Conservation (phyloP, 352 stramenopile species). For the Phytopythium helicoides region DNA sequence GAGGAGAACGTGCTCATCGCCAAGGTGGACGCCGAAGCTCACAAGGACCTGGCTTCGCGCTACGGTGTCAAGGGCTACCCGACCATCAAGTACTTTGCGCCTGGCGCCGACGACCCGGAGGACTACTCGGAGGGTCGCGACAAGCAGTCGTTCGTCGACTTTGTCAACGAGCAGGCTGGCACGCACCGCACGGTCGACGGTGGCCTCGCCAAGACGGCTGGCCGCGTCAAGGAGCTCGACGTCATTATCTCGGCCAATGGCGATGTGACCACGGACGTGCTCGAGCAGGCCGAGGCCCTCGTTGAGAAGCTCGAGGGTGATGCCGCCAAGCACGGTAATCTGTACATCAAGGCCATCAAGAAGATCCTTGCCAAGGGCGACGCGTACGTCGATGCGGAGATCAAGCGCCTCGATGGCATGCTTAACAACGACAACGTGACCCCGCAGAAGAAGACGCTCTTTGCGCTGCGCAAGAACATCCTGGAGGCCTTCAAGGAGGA, state of each 20-base stretch:
- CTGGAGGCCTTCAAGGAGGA: slow-evolving; percentile 63
- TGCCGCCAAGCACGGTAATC: slow-evolving; percentile 69
- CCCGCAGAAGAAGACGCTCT: slow-evolving; percentile 88
- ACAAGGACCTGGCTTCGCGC: slow-evolving; percentile 52
- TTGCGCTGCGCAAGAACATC: slow-evolving; percentile 90
- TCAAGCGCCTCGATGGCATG: slow-evolving; percentile 77
- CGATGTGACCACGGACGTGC: slow-evolving; percentile 60
- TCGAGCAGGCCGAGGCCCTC: slow-evolving; percentile 70
- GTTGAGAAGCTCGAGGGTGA: slow-evolving; percentile 70
- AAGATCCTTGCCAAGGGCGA: slow-evolving; percentile 88
- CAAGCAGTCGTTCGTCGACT: slow-evolving; percentile 85
- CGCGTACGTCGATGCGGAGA: slow-evolving; percentile 81
- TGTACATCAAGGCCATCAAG: slow-evolving; percentile 90
- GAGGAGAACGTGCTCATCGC: slow-evolving; percentile 81
- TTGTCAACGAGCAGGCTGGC: slow-evolving; percentile 90
- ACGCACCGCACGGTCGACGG: slow-evolving; percentile 81
- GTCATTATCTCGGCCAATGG: slow-evolving; percentile 73
- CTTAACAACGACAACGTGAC: slow-evolving; percentile 81
- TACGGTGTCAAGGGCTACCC: slow-evolving; percentile 91
- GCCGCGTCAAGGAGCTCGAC: slow-evolving; percentile 82
- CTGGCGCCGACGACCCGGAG: slow-evolving; percentile 72
- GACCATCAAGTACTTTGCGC: slow-evolving; percentile 91
- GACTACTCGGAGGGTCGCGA: slow-evolving; percentile 85
- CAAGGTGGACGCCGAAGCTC: slow-evolving; percentile 79
- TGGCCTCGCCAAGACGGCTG: slow-evolving; percentile 66